These are phyloP conservation scores for Suhomyces taliae DNA, from an alignment of 1,139 yeast species.

Conservation along the genomic window DNA sequence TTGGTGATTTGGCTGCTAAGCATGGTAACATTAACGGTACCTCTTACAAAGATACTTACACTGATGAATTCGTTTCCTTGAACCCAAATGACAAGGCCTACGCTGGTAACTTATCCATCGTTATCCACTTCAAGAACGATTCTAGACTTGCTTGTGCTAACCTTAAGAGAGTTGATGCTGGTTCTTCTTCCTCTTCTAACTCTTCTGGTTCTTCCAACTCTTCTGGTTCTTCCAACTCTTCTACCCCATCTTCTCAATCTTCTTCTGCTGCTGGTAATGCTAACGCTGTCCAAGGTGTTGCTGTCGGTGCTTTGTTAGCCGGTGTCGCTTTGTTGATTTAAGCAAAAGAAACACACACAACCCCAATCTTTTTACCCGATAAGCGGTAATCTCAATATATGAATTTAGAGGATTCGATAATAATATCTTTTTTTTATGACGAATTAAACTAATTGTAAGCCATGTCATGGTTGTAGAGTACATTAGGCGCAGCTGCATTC, in stretches of 20 bases:
- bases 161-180: slow-evolving; percentile 20
- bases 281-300: slow-evolving; percentile 16
- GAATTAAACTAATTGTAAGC: too few relatives aligned
- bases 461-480: too few relatives aligned
- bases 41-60: slow-evolving; percentile 24
- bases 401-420: too few relatives aligned
- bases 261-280: slow-evolving; percentile 11
- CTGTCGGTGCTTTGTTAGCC: slow-evolving; percentile 18
- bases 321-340: slow-evolving; percentile 17
- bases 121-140: slow-evolving; percentile 35
- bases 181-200: slow-evolving; percentile 3
- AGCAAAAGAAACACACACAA: not conserved
- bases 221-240: not conserved
- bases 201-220: slow-evolving; percentile 7
- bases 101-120: slow-evolving; percentile 40
- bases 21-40: slow-evolving; percentile 36
- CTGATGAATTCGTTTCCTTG: slow-evolving; percentile 41
- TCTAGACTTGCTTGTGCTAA: slow-evolving; percentile 45
- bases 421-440: too few relatives aligned
- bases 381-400: too few relatives aligned
- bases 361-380: too few relatives aligned
- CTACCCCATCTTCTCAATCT: slow-evolving; percentile 1
- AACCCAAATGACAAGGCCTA: slow-evolving; percentile 34
- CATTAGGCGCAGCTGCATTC: too few relatives aligned
- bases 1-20: slow-evolving; percentile 46